Conservation (phyloP, 108 stramenopile genomes). For the Halocafeteria seosinensis region DNA sequence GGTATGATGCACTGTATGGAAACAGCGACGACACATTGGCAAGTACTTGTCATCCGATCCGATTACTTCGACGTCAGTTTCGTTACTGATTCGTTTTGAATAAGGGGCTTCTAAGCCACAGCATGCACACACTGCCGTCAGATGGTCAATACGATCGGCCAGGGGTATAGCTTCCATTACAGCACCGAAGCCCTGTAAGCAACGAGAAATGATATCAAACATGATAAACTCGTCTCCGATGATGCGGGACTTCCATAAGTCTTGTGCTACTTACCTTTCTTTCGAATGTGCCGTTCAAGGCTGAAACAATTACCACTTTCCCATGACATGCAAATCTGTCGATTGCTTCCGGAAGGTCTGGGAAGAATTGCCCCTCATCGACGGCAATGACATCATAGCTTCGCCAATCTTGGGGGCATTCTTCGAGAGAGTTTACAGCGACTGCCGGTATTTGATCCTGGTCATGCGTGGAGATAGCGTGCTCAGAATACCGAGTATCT, state of each 20-base stretch:
- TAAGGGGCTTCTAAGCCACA: not conserved
- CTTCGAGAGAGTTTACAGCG: not conserved
- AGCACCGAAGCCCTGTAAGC: not conserved
- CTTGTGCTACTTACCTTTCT: not conserved
- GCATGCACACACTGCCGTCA: not conserved
- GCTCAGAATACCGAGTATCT: not conserved
- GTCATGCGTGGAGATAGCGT: not conserved
- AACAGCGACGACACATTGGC: not conserved
- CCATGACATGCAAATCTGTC: not conserved
- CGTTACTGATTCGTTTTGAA: not conserved
- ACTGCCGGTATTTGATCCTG: not conserved
- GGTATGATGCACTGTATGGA: no score
- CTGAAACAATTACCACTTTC: not conserved
- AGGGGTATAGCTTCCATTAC: not conserved
- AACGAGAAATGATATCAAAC: no score
- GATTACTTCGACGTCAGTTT: not conserved
- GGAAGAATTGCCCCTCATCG: constrained; percentile 4
- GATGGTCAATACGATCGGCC: not conserved
- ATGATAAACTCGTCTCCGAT: no score
- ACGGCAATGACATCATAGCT: not conserved
- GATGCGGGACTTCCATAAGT: not conserved
- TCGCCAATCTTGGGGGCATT: not conserved
- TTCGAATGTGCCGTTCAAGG: not conserved
- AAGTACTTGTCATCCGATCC: not conserved
- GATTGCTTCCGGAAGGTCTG: not conserved